Base-by-base conservation (phyloP, 257 asterid genomes). In the Haberlea rhodopensis region DNA sequence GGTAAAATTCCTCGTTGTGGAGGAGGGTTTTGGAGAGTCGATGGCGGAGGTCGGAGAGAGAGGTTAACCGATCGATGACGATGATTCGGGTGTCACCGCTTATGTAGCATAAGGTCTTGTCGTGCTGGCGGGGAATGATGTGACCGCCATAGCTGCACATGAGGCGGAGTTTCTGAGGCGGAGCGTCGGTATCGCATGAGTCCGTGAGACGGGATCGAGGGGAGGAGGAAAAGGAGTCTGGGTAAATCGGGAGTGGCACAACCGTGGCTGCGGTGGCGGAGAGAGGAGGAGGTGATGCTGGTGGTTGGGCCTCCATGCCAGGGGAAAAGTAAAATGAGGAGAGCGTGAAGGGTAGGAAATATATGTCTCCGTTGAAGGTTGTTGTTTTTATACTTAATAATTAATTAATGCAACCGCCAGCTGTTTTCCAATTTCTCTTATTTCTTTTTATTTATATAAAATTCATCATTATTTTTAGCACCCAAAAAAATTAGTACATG, bases 51-150 rank as follows among this genome's bases (percentile, higher is more conserved):
- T 84, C 95, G 5, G 81, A 15, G 8, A 86, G 79, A 24, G 95
- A 71, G 32, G 81, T 66, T 6, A 66, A 79, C 66, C 90, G 85
- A 22, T 86, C 95, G 6, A 69, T 76, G 7, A 83, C 88, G 58
- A 89, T 82, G 60, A 89, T 86, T 75, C 95, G 90, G 2, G 95
- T 89, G 19, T 84, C 92, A 15, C 96, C 95, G 22, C 96, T 90
- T 1, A 86, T 81, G 62, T 89, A 89, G 71, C 89, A 79, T 45
- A 89, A 83, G 66, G 95, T 74, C 66, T 84, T 86, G 73, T 89
- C 87, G 46, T 86, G 88, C 21, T 89, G 95, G 25, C 91, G 89
- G 63, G 94, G 95, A 66, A 88, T 81, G 67, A 88, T 85, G 80
- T 88, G 95, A 22, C 95, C 95, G 4, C 89, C 89, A 37, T 78